Base-by-base conservation (phyloP, 176 grass and related monocot species). In the Phoenix dactylifera region DNA sequence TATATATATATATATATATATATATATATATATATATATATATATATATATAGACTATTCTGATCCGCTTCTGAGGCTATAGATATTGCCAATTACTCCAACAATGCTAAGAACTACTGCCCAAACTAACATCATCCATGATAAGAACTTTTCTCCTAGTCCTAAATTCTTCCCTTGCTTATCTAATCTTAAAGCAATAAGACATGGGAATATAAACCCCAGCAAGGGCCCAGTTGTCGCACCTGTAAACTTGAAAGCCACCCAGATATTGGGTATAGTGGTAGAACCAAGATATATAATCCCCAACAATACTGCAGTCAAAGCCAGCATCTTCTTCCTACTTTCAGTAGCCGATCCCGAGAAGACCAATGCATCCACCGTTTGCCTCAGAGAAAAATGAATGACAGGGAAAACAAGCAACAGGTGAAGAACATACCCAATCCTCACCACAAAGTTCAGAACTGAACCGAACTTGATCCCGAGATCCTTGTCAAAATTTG, bases 311-410 rank as follows among this genome's bases (percentile, higher is more conserved):
- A 92, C 75, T 32, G 70, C 79, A 15, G 93, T 98, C 80, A 98
- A 63, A n/a, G 66, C 24, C 14, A 89, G 59, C 22, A 58, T 85
- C 70, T 67, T 88, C 72, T 85, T 98, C 65, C 73, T 92, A 71
- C 66, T 92, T 49, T 69, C 55, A 15, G 76, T 18, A 0, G 84
- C 55, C 10, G 72, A 67, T 59, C 72, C 76, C 0, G 70, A 70
- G 4, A 98, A 98, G 61, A 92, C 51, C 26, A 98, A 26, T 1
- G 87, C 76, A 68, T 88, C 84, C 66, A 92, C 93, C 0, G 93
- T 88, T 62, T 98, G 93, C 63, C 93, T 88, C n/a, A 98, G 74
- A 1, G 87, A 98, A 76, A 92, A 98, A 76, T 98, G 93, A 55
- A 98, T 78, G 2, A 98, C 93, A 3, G 93, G 93, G 63, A 98